A percentile compares a stretch with the other conserved stretches of the same genome.
Evolutionary conservation across 1,284 basidiomycete species (phyloP).

Genomic region (Lentinula novae-zelandiae): DNA sequence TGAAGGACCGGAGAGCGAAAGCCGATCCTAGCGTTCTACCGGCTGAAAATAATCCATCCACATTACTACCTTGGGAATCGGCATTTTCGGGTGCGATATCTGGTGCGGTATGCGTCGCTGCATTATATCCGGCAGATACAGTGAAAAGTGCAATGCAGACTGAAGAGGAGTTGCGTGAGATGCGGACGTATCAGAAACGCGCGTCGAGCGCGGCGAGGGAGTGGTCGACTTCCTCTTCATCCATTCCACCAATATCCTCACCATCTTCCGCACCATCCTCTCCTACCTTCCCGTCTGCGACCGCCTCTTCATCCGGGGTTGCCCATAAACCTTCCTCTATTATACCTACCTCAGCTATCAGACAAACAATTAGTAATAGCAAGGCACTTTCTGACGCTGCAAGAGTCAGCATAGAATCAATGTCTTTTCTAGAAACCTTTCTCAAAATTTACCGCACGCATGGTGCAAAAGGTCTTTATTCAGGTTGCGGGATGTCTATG

Average conservation of each 20-base stretch:
- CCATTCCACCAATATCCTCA: background rate
- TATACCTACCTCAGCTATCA: background rate
- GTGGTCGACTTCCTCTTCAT: conserved; percentile 11
- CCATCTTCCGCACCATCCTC: background rate
- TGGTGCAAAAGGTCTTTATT: conserved; percentile 79
- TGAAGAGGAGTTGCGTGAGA: conserved; percentile 65
- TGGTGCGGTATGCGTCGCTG: conserved; percentile 46
- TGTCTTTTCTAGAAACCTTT: conserved; percentile 64
- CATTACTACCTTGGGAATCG: conserved; percentile 68
- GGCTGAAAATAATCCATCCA: conserved; percentile 19
- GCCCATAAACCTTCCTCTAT: background rate
- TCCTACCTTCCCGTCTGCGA: background rate
- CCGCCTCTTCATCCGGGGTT: background rate
- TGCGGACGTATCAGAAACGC: conserved; percentile 17
- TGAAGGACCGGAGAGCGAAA: conserved; percentile 39
- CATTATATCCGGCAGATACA: conserved; percentile 83
- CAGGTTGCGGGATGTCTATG: conserved; percentile 85
- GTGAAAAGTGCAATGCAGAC: conserved; percentile 91
- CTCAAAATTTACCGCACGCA: conserved; percentile 69
- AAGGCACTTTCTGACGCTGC: background rate
- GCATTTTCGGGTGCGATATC: conserved; percentile 81
- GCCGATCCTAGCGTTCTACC: conserved; percentile 8
- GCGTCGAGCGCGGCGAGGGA: conserved; percentile 15
- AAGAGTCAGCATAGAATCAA: conserved; percentile 5
- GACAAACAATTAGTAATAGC: background rate